phyloP scores from a whole-genome alignment of 805 yeast species.

The Wickerhamomyces pijperi region DNA sequence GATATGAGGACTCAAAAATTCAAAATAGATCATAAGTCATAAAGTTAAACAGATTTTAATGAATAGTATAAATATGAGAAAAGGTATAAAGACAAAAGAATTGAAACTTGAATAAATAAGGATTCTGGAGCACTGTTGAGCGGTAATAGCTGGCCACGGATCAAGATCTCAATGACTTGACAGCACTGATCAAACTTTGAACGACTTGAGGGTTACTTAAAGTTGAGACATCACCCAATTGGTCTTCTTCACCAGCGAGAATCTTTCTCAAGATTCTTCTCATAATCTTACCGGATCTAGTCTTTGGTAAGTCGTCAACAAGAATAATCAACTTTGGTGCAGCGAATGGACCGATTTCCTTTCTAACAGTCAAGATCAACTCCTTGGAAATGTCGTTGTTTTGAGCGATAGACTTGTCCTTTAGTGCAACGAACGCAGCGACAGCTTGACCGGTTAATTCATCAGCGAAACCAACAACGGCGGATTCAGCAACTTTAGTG shows the following conservation, averaged over 20 bases:
- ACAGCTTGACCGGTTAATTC: conserved; percentile 98
- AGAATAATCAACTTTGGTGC: conserved; percentile 83
- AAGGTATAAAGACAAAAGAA: no score
- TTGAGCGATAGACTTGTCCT: no score
- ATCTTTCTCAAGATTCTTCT: conserved; percentile 94
- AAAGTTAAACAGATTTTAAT: no score
- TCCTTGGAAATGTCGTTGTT: no score
- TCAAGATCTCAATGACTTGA: no score
- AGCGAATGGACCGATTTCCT: conserved; percentile 82
- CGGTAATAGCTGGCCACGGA: no score
- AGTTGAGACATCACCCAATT: conserved; percentile 87
- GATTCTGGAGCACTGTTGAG: no score
- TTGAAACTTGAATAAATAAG: no score
- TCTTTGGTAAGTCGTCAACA: conserved; percentile 92
- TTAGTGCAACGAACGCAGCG: conserved; percentile 84
- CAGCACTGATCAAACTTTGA: conserved; percentile 60
- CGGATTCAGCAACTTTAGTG: conserved; percentile 77
- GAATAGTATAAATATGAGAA: no score
- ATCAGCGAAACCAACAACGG: conserved; percentile 90
- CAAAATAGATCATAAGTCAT: no score
- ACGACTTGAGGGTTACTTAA: conserved; percentile 81
- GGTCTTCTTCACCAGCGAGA: conserved; percentile 83
- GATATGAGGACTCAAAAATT: no score
- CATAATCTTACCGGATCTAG: conserved; percentile 98
- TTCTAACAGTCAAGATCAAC: conserved; percentile 78